Base-by-base conservation (phyloP, 2,329 filamentous ascomycete species). In the Pseudogymnoascus sp. region DNA sequence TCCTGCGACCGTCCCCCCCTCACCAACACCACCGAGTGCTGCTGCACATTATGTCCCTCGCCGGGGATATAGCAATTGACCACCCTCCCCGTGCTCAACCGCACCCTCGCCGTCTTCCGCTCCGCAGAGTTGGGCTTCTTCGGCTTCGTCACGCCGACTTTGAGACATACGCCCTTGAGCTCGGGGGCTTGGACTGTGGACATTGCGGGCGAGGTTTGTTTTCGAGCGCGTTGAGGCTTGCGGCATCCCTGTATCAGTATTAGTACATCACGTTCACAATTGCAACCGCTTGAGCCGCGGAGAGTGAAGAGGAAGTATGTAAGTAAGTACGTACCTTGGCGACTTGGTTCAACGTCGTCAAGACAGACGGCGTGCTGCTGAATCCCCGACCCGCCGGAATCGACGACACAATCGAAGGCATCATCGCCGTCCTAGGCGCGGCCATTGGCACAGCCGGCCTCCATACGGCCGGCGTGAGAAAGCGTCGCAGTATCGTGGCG, bases 41-140 rank as follows among this genome's bases (percentile, higher is more conserved):
- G 94, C 81, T 97, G 93, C 67, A 97, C 92, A 76, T 97, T 99
- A 78, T 99, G 94, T 57, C 94, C 93, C 83, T 97, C 93, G 59
- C 94, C 94, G 35, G 92, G 92, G 71, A 99, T 97, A 78, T 97
- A 97, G 25, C 90, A 90, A 63, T 91, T 96, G 65, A 99, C 81
- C 63, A 95, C 83, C 72, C 86, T 90, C 61, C 94, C 94, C 65
- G 85, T 92, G 63, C 89, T 94, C 73, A 99, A 79, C 68, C 92
- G 82, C 18, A 99, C 88, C 80, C 93, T 90, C 2, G 93, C 93
- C 62, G 91, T 94, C 81, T 99, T 99, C 65, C 94, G 83, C 81
- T 97, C 92, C 61, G 92, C 94, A 28, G 94, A 99, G 76, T 99
- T 99, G 67, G 94, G 94, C 78, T 99, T 99, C 86, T 99, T 99